phyloP scores from a whole-genome alignment of 148 eudicot species.

The Camellia lanceoleosa region DNA sequence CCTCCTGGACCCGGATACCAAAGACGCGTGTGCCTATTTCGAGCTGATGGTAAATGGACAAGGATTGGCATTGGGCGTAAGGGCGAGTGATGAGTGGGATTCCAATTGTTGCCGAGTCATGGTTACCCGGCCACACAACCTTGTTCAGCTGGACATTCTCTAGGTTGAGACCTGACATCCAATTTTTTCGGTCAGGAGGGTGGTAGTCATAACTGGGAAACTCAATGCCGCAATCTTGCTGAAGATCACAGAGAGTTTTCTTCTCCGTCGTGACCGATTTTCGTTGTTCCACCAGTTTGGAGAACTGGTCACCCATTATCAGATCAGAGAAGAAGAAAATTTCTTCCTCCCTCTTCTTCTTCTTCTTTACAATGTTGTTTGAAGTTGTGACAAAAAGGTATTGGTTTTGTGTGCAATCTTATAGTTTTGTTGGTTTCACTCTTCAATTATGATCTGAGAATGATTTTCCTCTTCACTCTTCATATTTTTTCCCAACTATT shows the following conservation, averaged over 20 bases:
- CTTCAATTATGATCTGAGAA: not conserved
- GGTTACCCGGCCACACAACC: conserved; percentile 91
- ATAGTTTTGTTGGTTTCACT: conserved; percentile 7
- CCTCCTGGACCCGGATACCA: conserved; percentile 72
- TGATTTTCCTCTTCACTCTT: not conserved
- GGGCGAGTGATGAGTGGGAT: conserved; percentile 70
- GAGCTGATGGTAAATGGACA: conserved; percentile 82
- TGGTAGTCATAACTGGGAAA: conserved; percentile 67
- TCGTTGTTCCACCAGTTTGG: conserved; percentile 55
- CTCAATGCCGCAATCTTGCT: conserved; percentile 45
- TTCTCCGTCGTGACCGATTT: conserved; percentile 45
- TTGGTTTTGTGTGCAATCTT: conserved; percentile 10
- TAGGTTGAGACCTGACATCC: conserved; percentile 76
- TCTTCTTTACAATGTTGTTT: conserved; percentile 3
- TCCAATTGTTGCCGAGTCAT: conserved; percentile 86
- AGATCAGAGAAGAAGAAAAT: conserved; percentile 18
- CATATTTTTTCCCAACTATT: not conserved
- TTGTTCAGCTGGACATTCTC: conserved; percentile 49
- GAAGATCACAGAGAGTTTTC: conserved; percentile 49
- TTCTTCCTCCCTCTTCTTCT: not conserved
- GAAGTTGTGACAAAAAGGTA: not conserved
- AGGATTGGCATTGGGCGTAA: conserved; percentile 86
- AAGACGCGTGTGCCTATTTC: conserved; percentile 59
- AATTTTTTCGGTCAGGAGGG: conserved; percentile 64
- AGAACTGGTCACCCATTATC: conserved; percentile 65